Evolutionary conservation across 1,139 yeast genomes (phyloP), one percentile per base, ranked within the genome.

Genomic region (Hansenula anomala): DNA sequence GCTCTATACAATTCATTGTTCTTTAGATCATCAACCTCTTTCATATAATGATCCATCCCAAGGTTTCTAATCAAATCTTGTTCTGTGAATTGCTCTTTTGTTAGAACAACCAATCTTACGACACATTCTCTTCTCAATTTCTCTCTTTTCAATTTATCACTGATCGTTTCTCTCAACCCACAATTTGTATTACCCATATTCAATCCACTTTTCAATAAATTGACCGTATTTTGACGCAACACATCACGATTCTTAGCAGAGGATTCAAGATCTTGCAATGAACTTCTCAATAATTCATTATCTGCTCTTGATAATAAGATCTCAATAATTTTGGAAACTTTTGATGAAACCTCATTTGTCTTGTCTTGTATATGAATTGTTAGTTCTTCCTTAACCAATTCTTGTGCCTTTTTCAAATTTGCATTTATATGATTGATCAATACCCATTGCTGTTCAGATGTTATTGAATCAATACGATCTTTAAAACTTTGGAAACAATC

Each of bases 251-350:
- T 64, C 16, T 47, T 45, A 4, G 30, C 31, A 3, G 47, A 36
- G 2, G 42, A 32, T n/a, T 43, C 45, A 15, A 44, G 39, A 15
- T 30, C 33, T 1, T 36, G 39, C 17, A 45, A 34, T 16, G 66
- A 39, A 34, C 67, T 51, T 39, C 77, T 58, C 41, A 65, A 67
- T n/a, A 72, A 52, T 40, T 74, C 79, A 19, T 72, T 63, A 46
- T 75, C 80, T 1, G 75, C 67, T 34, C 80, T 55, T 24, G 67
- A 71, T 17, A 73, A 64, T 33, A 67, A 51, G 0, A 73, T 58
- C 27, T 64, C 66, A 32, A 73, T 60, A 3, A 73, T 49, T 44
- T 69, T 73, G 4, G 65, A 58, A 9, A 70, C 60, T 25, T 65
- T 41, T 0, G 60, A 45, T 0, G 79, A 76, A 12, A 71, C 47